Evolutionary conservation across 2,329 filamentous ascomycete genomes (phyloP), one percentile per base, ranked within the genome.

Genomic region (Colletotrichum neosansevieriae): DNA sequence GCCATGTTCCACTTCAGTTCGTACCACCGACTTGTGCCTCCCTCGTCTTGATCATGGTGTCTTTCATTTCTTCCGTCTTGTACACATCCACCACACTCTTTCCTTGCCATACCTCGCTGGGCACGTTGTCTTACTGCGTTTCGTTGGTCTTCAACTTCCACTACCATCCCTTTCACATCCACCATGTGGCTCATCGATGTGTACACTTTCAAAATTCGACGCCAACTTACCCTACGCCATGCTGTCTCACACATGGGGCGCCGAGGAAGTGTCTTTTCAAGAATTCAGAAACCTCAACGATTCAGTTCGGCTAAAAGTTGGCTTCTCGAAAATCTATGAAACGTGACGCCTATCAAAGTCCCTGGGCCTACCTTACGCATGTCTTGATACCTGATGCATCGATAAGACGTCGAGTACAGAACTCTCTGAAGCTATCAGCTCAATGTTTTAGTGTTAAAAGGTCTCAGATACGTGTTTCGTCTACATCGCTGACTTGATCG

Each of bases 161-260:
- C 6, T 29, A 7, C 7, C 29, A 29, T 29, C 29, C 29, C 6
- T 29, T 29, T 32, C 3, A 29, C 21, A 3, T 3, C 34, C 13
- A 17, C 9, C 40, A 61, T 66, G 57, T 59, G 62, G 54, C 54
- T 59, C 13, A 64, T 64, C n/a, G 53, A 59, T 10, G 62, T 59
- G n/a, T 4, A 51, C 13, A 66, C 49, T 13, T 40, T 54, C n/a
- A 6, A 49, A 49, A 19, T 17, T 45, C 9, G 47, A 53, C 13
- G 38, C 63, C 3, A 38, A 38, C 13, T 15, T 61, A 3, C 71
- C 72, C 3, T 73, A 71, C 32, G 72, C 72, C 4, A 72, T 74
- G 19, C 69, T 72, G 12, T 73, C 71, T 0, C 69, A 73, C 50
- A 74, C 67, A 2, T 73, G 70, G 71, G 71, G 54, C 9, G 10